Evolutionary conservation across 2,329 filamentous ascomycete genomes (phyloP).

Genomic region (Alternaria triticina): DNA sequence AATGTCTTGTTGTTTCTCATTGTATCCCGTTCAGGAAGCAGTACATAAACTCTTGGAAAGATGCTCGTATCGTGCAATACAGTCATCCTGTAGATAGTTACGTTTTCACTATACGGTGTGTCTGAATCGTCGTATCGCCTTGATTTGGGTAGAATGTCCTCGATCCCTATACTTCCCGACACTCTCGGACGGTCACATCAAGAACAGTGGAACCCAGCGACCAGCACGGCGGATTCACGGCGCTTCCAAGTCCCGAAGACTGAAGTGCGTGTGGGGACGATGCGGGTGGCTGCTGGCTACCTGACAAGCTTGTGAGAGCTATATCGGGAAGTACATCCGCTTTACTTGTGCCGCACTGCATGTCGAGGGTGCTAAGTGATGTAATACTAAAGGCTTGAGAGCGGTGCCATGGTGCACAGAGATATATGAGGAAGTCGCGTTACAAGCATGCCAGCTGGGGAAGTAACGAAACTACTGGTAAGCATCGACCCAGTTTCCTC

Average conservation of each 20-base stretch:
- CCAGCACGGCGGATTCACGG: neutral
- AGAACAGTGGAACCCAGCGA: neutral
- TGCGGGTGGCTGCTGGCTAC: neutral
- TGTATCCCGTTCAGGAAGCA: neutral
- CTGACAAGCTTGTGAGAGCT: slow-evolving; percentile 2
- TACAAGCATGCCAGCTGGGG: neutral
- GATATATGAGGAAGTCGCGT: neutral
- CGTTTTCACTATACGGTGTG: neutral
- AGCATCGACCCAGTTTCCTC: neutral
- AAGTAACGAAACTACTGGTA: neutral
- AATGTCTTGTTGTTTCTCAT: neutral
- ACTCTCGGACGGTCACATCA: neutral
- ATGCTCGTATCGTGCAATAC: neutral
- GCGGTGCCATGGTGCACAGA: neutral
- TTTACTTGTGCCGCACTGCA: neutral
- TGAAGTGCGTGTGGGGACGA: neutral
- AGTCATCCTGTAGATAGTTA: neutral
- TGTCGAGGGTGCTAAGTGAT: neutral
- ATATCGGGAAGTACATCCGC: slow-evolving; percentile 5
- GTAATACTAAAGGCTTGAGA: neutral
- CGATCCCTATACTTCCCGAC: neutral
- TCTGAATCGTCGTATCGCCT: neutral
- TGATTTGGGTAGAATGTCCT: neutral
- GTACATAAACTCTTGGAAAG: neutral
- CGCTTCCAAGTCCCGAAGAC: neutral